Conservation (phyloP, 2,329 filamentous ascomycete genomes). For the Tothia fuscella region DNA sequence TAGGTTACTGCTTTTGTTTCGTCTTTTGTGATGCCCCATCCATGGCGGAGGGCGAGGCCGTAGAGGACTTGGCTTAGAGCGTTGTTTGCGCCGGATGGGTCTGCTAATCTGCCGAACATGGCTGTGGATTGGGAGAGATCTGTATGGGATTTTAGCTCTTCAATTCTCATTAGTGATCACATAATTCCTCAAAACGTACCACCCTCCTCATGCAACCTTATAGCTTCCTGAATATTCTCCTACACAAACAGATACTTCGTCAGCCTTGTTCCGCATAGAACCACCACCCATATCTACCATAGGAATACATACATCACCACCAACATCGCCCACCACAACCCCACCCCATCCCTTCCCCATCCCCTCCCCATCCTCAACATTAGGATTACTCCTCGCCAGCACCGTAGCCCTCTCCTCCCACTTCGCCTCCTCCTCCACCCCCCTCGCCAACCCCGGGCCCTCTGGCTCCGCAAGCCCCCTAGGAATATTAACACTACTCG, state of each 20-base stretch:
- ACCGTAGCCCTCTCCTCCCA: conserved; percentile 95
- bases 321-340: no score
- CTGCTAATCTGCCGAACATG: conserved; percentile 74
- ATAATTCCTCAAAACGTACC: conserved; percentile 24
- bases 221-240: conserved; percentile 78
- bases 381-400: conserved; percentile 50
- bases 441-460: conserved; percentile 30
- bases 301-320: no score
- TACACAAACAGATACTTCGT: not conserved
- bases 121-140: conserved; percentile 67
- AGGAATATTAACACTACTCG: conserved; percentile 63
- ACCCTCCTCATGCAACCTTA: conserved; percentile 78
- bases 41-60: conserved; percentile 76
- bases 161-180: not conserved
- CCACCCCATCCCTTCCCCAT: conserved; percentile 24
- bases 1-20: conserved; percentile 65
- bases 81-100: conserved; percentile 77
- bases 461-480: conserved; percentile 66
- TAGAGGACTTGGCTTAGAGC: conserved; percentile 92
- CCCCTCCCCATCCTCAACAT: conserved; percentile 19
- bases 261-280: conserved; percentile 18
- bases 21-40: conserved; percentile 76
- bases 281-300: conserved; percentile 28
- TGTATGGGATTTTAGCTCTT: conserved; percentile 15
- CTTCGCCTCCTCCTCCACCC: conserved; percentile 37